Evolutionary conservation across 768 basidiomycete species (phyloP), one percentile per base, ranked within the genome.

Genomic region (Phanerochaete carnosa): DNA sequence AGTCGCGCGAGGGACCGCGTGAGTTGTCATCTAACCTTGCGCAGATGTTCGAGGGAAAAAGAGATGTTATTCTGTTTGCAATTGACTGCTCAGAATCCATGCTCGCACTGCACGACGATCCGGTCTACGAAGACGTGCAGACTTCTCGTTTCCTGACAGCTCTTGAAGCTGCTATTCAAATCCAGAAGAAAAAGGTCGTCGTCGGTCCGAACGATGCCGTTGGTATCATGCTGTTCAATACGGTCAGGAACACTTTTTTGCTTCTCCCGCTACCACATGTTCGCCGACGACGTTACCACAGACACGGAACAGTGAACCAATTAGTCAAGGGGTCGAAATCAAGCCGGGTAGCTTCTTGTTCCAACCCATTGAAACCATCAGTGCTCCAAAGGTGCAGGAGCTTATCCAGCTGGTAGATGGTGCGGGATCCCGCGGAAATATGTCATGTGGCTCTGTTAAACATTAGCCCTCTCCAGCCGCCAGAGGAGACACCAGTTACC

Each of bases 71-170:
- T 49, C 75, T 98, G n/a, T 97, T 98, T 76, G 92, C 90, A 72
- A 93, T 99, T 60, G 95, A 99, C 73, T 94, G 92, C 63, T 96
- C 95, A 0, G 78, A 83, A 57, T 92, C 93, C 12, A 98, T 98
- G 96, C 87, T 90, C 26, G 79, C 77, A 37, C 82, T 88, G 45
- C 79, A 79, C 52, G 87, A 89, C 26, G 85, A 88, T 66, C 83
- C 84, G 12, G 76, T 77, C 57, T 82, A 87, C 60, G 84, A 92
- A 74, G 82, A 86, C 54, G 76, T 78, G 39, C 79, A 88, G 68
- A 90, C 85, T 0, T 92, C 86, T 59, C 89, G 95, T 67, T 71
- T 98, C 2, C 87, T 88, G 66, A 79, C 82, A 22, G 92, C 93
- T 0, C 81, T 98, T 25, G 84, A 94, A 62, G 87, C 88, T 11